Evolutionary conservation across 1,284 basidiomycete genomes (phyloP), one percentile per base, ranked within the genome.

Genomic region (Pascua sp.): DNA sequence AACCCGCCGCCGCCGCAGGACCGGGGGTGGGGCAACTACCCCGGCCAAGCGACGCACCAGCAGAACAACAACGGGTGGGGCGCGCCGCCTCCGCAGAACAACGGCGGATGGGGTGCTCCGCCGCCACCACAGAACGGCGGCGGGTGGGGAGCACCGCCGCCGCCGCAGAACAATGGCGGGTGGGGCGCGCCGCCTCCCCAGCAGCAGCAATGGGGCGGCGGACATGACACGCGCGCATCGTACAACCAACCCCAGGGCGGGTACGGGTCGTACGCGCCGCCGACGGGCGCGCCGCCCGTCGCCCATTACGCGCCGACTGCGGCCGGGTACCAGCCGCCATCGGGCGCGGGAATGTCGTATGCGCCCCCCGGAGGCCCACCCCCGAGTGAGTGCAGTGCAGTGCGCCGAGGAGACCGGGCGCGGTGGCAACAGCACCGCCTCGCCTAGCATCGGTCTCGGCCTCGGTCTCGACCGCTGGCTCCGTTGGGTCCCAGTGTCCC

Each of bases 1-100:
- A 59, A 59, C 57, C 57, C 57, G 12, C 57, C 57, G 49, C 57
- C 56, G 8, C 56, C 56, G 3, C 56, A 50, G 41, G 39, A 51
- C 49, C 39, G 24, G 24, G 24, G 24, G 24, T 32, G 47, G 45
- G 40, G 4, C 16, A 52, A 47, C 40, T 15, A 37, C 36, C 47
- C 53, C 48, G 41, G 47, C 38, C 41, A 42, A 45, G 38, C 13
- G 40, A 44, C 44, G 32, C 41, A 49, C 48, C 47, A 8, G 16
- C 45, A 53, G 39, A 39, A 47, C 49, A 39, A 47, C 49, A 37
- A 37, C n/a, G 49, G 49, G 15, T 32, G 9, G 11, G 49, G 49
- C 32, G 49, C 41, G 7, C 24, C 3, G 24, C 24, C 24, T 32
- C 4, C 7, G 24, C 24, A 32, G 24, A 32, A 32, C 24, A 32